phyloP scores from a whole-genome alignment of 805 yeast genomes.

The Saccharomycopsis microspora region DNA sequence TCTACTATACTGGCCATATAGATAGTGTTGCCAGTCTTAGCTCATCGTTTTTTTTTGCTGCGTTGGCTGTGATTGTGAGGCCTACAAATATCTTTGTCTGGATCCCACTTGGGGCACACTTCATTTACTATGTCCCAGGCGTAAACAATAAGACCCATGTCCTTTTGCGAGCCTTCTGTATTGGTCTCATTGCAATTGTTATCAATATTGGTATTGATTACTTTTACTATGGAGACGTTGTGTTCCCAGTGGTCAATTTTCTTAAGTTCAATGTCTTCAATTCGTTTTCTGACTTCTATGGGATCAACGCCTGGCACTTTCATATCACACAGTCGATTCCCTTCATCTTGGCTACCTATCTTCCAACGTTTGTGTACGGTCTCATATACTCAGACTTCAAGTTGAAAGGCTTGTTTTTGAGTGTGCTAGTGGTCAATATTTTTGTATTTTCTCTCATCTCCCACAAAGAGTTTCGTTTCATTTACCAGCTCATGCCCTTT shows the following conservation, averaged over 20 bases:
- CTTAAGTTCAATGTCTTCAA: constrained; percentile 67
- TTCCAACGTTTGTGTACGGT: constrained; percentile 51
- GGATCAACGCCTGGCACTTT: constrained; percentile 75
- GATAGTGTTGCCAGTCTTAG: not conserved
- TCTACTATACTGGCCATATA: not conserved
- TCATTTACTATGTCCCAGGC: constrained; percentile 16
- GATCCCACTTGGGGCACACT: constrained; percentile 43
- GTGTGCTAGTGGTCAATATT: constrained; percentile 32
- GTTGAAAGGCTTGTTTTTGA: constrained; percentile 22
- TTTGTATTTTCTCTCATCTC: constrained; percentile 49
- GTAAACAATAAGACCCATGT: constrained; percentile 5
- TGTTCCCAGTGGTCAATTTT: constrained; percentile 60
- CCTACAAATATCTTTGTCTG: constrained; percentile 81
- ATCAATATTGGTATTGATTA: constrained; percentile 41
- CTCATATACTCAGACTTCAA: constrained; percentile 17
- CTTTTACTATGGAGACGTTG: constrained; percentile 41
- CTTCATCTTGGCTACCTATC: constrained; percentile 48
- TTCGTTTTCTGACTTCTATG: constrained; percentile 73
- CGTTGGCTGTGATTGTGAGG: constrained; percentile 56
- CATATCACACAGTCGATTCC: constrained; percentile 80
- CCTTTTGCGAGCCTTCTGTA: constrained; percentile 15
- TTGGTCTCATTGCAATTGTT: constrained; percentile 21
- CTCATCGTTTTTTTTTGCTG: constrained; percentile 37
- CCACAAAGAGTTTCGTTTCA: constrained; percentile 88
- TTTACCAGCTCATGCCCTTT: constrained; percentile 77